Evolutionary conservation across 2,329 filamentous ascomycete species (phyloP), one percentile per base, ranked within the genome.

Genomic region (Exophiala aquamarina): DNA sequence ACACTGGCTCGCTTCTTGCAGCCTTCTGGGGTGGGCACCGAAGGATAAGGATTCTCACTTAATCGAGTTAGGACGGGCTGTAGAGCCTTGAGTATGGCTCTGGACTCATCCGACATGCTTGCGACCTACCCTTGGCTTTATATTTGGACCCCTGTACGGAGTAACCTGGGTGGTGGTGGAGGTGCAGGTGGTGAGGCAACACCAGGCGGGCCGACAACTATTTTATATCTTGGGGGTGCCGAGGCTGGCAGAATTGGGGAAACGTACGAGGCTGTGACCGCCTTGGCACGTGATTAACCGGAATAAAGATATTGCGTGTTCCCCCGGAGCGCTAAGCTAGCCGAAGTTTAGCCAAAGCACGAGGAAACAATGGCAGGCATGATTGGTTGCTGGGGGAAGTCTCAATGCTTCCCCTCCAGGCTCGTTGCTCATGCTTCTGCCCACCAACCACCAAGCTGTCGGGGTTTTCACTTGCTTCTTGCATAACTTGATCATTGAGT

Each of bases 1-100:
- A 86, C 82, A 3, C 81, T 83, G n/a, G 83, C 83, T 51, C 83
- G 74, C 61, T 79, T 80, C 50, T 73, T 75, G 56, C 75, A 72
- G 26, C 64, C 62, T 15, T 74, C 70, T 4, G 71, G 70, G 50
- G 72, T 73, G 19, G 69, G 63, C 3, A 74, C 66, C 50, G 69
- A 61, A n/a, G 70, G 69, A 52, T 68, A 73, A 14, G 68, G 66
- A 26, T 63, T 55, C 23, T 63, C 32, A 41, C 36, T 41, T 4
- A 55, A 45, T 8, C 45, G 46, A 19, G 47, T 34, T 3, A 59
- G 48, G 11, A 59, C 53, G 3, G 32, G 32, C 23, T 58, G 49
- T 10, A 59, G 48, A 17, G 52, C 51, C 20, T 47, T 28, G 2
- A 58, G 18, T 7, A 59, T 58, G 13, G 48, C 49, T 31, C 40